Base-by-base conservation (phyloP, 495 filamentous ascomycete species). In the Podospora pseudocomata region DNA sequence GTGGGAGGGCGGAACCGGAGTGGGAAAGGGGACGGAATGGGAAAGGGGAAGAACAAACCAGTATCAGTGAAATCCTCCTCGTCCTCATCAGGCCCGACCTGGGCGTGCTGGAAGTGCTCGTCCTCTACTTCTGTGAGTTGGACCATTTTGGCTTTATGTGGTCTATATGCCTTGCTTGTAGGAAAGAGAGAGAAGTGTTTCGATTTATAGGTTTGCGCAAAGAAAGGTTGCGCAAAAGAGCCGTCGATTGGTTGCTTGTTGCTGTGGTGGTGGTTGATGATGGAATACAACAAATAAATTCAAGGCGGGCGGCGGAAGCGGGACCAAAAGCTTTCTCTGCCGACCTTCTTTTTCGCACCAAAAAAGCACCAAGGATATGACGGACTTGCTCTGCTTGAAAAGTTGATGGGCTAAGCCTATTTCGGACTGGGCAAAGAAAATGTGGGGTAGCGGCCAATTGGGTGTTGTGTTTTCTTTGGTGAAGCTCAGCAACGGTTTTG, bases 91-190 rank as follows among this genome's bases (percentile, higher is more conserved):
- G 81, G 82, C 60, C 91, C 85, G 59, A 84, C 82, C 71, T 90
- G 88, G 79, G 91, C 90, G 73, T 89, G 79, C 76, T 87, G 82
- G 84, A 97, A 97, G 79, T 95, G 92, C 83, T 96, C 93, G 78
- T 99, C 95, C 70, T 94, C 89, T 76, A 99, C 94, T 82, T 97
- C 96, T 72, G 89, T 89, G 71, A 99, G 91, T 81, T 96, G 91
- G 77, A 99, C 95, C 95, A 99, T 99, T 74, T 78, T 94, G 82
- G 67, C 75, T 23, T 23, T 23, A 23, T 23, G 23, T 23, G 23
- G 23, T 2, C 23, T 23, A 23, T 23, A 23, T 23, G 23, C 23
- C 23, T 23, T 23, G 1, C 23, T 23, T 23, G 23, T 1, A 23
- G 23, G 23, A 23, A 23, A 23, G 23, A 23, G 23, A 23, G 23